A percentile compares a stretch with the other conserved stretches of the same genome.
Evolutionary conservation across 2,329 filamentous ascomycete genomes (phyloP).

Genomic region (Xylaria sp.): DNA sequence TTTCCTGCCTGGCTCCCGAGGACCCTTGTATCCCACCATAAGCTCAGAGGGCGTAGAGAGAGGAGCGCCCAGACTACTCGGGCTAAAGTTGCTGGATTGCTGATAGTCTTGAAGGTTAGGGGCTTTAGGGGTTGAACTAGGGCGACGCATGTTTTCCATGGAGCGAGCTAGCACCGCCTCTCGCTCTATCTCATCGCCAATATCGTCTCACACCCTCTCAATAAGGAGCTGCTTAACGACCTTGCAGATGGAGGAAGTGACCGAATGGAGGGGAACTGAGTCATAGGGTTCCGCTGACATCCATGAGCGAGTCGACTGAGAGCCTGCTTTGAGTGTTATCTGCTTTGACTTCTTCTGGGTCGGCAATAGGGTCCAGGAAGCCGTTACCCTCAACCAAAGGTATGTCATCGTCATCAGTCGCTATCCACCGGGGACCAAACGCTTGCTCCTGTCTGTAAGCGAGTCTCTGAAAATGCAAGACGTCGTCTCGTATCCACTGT

Average conservation of each 20-base stretch:
- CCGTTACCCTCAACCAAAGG: conserved; percentile 15
- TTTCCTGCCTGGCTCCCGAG: background rate
- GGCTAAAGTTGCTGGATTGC: conserved; percentile 6
- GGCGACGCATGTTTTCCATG: conserved; percentile 10
- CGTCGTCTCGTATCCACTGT: conserved; percentile 14
- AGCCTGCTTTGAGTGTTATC: background rate
- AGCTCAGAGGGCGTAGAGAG: conserved; percentile 7
- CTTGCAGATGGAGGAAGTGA: conserved; percentile 5
- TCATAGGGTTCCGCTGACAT: conserved; percentile 4
- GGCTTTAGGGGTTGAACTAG: background rate
- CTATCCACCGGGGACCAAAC: background rate
- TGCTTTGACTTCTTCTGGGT: background rate
- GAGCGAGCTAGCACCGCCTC: conserved; percentile 20
- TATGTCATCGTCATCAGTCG: conserved; percentile 1
- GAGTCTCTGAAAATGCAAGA: conserved; percentile 19
- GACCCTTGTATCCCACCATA: conserved; percentile 1
- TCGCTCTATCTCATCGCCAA: conserved; percentile 21
- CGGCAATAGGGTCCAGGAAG: conserved; percentile 13
- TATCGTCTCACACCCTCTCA: too few species aligned
- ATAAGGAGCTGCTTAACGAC: too few species aligned
- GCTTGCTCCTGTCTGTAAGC: background rate
- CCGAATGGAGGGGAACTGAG: too few species aligned
- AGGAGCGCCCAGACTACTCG: background rate
- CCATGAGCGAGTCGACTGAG: conserved; percentile 12
- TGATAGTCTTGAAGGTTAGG: background rate